A percentile compares a stretch with the other conserved stretches of the same genome.
These are phyloP conservation scores for Lentinula aciculospora DNA, from an alignment of 768 basidiomycete genomes.

Conservation along the genomic window DNA sequence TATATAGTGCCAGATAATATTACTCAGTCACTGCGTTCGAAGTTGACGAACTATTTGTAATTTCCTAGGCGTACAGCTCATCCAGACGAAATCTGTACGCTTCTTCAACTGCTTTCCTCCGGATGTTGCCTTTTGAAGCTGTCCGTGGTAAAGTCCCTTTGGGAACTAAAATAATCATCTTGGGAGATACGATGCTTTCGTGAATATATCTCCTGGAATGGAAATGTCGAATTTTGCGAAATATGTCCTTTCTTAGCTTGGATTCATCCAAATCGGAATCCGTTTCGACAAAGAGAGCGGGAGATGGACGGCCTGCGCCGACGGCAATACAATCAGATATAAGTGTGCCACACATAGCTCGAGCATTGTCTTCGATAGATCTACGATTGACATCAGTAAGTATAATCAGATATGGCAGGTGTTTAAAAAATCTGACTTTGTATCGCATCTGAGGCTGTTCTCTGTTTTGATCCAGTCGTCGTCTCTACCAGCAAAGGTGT, in stretches of 20 bases:
- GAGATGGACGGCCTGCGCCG: constrained; percentile 70
- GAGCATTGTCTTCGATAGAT: constrained; percentile 74
- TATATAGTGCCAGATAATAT: no score
- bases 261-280: constrained; percentile 42
- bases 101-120: constrained; percentile 72
- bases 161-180: constrained; percentile 65
- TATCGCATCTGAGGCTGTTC: constrained; percentile 73
- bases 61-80: constrained; percentile 33
- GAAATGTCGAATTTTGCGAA: constrained; percentile 69
- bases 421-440: constrained; percentile 38
- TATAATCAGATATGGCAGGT: constrained; percentile 4
- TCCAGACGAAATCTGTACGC: constrained; percentile 53
- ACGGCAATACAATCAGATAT: constrained; percentile 75
- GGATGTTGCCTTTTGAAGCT: constrained; percentile 78
- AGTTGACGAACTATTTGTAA: no score
- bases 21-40: no score
- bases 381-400: constrained; percentile 20
- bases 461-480: constrained; percentile 87
- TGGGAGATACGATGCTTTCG: constrained; percentile 62
- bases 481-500: constrained; percentile 64
- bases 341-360: constrained; percentile 55
- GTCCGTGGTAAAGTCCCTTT: constrained; percentile 68
- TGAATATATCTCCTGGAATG: constrained; percentile 73
- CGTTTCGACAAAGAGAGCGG: constrained; percentile 72
- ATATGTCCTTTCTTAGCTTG: constrained; percentile 64